Percentiles rank a stretch among this genome's conserved stretches.
phyloP scores from a whole-genome alignment of 176 grass and related monocot species.

The Aegilops bicornis region DNA sequence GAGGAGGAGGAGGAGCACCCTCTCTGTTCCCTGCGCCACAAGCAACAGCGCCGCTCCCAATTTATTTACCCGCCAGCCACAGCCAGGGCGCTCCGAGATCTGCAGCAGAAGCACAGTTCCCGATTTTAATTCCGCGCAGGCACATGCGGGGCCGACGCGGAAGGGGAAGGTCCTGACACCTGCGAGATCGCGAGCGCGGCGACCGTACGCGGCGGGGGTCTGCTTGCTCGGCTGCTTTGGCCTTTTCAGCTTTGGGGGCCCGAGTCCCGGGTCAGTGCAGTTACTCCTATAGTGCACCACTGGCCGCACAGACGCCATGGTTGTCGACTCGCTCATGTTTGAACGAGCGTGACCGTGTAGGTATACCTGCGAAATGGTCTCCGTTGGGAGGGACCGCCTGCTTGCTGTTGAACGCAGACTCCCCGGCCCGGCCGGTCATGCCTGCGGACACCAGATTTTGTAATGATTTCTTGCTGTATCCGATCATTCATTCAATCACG shows the following conservation, averaged over 20 bases:
- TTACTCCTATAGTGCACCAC: neutral
- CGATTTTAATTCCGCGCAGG: constrained; percentile 13
- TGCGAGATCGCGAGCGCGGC: neutral
- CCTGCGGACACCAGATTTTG: neutral
- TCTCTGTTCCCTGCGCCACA: constrained; percentile 35
- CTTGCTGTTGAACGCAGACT: neutral
- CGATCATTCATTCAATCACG: neutral
- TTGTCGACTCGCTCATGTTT: neutral
- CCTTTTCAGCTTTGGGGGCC: neutral
- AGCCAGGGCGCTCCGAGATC: constrained; percentile 18
- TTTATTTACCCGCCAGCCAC: neutral
- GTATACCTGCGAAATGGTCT: neutral
- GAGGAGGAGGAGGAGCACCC: neutral
- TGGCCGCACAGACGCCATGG: neutral
- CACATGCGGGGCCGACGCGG: constrained; percentile 12
- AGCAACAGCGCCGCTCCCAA: constrained; percentile 32
- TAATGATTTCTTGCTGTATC: neutral
- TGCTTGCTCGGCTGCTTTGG: neutral
- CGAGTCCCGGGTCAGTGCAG: neutral
- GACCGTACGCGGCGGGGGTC: too few relatives aligned
- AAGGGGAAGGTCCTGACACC: constrained; percentile 8
- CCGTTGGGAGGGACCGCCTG: neutral
- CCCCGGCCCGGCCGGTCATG: too few relatives aligned
- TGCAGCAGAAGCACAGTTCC: constrained; percentile 10
- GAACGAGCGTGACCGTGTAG: neutral